Percentiles rank a stretch among this genome's conserved stretches.
Evolutionary conservation across 495 filamentous ascomycete genomes (phyloP).

Genomic region (Amorphotheca resinae): DNA sequence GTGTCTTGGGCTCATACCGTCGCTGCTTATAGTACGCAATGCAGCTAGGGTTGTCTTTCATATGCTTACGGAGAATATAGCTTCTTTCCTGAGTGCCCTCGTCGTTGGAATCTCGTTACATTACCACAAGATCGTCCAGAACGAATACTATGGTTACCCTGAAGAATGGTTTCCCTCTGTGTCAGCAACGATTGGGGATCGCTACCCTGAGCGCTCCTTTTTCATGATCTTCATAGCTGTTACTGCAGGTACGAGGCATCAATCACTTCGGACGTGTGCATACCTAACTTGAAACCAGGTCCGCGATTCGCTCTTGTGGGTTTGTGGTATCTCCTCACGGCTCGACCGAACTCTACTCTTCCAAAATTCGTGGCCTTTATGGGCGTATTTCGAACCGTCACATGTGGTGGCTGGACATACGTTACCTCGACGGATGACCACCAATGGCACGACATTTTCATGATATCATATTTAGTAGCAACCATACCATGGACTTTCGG

Average conservation of each 20-base stretch:
- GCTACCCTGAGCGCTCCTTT: constrained; percentile 91
- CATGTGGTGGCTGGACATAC: constrained; percentile 98
- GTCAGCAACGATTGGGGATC: constrained; percentile 95
- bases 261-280: neutral
- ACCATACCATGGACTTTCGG: constrained; percentile 94
- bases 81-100: constrained; percentile 84
- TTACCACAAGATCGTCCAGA: constrained; percentile 94
- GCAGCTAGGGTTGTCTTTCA: neutral
- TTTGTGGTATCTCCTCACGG: constrained; percentile 84
- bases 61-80: constrained; percentile 25
- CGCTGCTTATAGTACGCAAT: constrained; percentile 57
- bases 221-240: constrained; percentile 97
- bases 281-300: constrained; percentile 31
- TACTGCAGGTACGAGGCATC: constrained; percentile 56
- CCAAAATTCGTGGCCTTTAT: constrained; percentile 72
- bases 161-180: constrained; percentile 99
- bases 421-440: constrained; percentile 98
- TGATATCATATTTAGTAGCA: constrained; percentile 94
- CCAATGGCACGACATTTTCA: constrained; percentile 97
- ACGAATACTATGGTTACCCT: constrained; percentile 94
- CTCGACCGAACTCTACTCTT: constrained; percentile 55
- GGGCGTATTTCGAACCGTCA: constrained; percentile 79
- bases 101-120: constrained; percentile 76
- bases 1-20: constrained; percentile 78
- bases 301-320: constrained; percentile 86